Conservation (phyloP, 2,329 filamentous ascomycete species). For the Stachybotrys chlorohalonatus region DNA sequence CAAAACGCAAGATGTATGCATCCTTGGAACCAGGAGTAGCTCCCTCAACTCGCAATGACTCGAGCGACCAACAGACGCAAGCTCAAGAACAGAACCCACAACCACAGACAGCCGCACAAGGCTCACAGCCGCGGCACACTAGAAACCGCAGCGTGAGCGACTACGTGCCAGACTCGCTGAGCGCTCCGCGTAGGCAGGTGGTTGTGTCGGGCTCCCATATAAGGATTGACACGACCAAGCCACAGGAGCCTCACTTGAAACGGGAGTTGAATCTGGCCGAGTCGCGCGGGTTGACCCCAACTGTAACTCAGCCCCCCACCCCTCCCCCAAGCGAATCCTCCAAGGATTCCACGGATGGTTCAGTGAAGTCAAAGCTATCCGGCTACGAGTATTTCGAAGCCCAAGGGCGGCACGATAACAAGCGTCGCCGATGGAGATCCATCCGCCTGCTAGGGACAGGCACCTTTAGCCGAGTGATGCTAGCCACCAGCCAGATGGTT, state of each 20-base stretch:
- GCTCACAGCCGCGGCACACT: constrained; percentile 34
- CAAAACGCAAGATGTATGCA: constrained; percentile 49
- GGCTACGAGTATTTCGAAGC: constrained; percentile 60
- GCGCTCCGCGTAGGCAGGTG: constrained; percentile 61
- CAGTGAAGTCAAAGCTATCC: constrained; percentile 30
- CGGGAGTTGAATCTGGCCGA: constrained; percentile 76
- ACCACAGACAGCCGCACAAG: constrained; percentile 5
- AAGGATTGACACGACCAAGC: constrained; percentile 26
- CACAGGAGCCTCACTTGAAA: constrained; percentile 43
- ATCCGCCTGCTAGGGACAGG: constrained; percentile 79
- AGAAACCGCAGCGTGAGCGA: constrained; percentile 84
- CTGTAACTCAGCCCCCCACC: constrained; percentile 59
- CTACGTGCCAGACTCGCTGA: constrained; percentile 65
- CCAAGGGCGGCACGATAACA: constrained; percentile 54
- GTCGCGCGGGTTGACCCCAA: constrained; percentile 60
- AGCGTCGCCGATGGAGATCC: constrained; percentile 68
- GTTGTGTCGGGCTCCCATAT: constrained; percentile 59
- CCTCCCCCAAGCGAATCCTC: constrained; percentile 74
- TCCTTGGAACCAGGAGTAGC: constrained; percentile 19
- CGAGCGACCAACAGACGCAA: constrained; percentile 14
- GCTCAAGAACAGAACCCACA: constrained; percentile 6
- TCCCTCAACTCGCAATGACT: constrained; percentile 25
- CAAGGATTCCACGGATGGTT: constrained; percentile 29
- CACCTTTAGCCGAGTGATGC: constrained; percentile 88
- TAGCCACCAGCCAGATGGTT: constrained; percentile 71